Base-by-base conservation (phyloP, 352 stramenopile genomes). In the Thalassiosira livingstoniorum region DNA sequence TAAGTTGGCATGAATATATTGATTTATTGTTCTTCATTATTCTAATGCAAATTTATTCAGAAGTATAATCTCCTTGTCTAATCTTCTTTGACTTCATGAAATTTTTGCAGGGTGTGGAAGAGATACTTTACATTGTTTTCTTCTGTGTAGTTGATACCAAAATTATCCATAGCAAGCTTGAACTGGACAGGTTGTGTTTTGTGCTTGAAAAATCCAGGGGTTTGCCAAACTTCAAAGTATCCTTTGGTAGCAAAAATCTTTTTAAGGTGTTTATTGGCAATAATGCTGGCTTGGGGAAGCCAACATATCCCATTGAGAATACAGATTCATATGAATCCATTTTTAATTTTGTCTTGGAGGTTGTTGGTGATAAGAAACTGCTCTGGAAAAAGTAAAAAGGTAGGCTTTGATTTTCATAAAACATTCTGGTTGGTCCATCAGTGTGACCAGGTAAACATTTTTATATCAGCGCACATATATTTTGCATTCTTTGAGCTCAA, bases 201-300 rank as follows among this genome's bases (percentile, higher is more conserved):
- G n/a, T 60, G 51, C n/a, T 60, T 60, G 15, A 15, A 60, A 27
- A 60, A 23, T 63, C 55, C 55, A 18, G 55, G 55, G n/a, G 55
- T 63, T 7, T 63, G 55, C 5, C 5, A 29, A 7, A 63, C 5
- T 37, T 63, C 55, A 37, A 37, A 63, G 27, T 63, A 63, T 18
- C 55, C 55, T 39, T 31, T 21, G 4, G 21, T 63, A 2, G 55
- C 55, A 32, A 63, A 21, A 7, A n/a, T n/a, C 27, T 63, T 63
- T 5, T 29, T 18, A 5, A 63, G 55, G 4, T 23, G 21, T 63
- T 63, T 32, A 29, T 63, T 63, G n/a, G n/a, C 10, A 23, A 60
- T 15, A 25, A 60, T 60, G n/a, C n/a, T 23, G 7, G 51, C 51
- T 25, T 60, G 7, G 7, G 51, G 51, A 15, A 60, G n/a, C n/a